Percentiles rank a stretch among this genome's conserved stretches.
Evolutionary conservation across 2,329 filamentous ascomycete species (phyloP).

Genomic region (Scolecobasidium constrictum): DNA sequence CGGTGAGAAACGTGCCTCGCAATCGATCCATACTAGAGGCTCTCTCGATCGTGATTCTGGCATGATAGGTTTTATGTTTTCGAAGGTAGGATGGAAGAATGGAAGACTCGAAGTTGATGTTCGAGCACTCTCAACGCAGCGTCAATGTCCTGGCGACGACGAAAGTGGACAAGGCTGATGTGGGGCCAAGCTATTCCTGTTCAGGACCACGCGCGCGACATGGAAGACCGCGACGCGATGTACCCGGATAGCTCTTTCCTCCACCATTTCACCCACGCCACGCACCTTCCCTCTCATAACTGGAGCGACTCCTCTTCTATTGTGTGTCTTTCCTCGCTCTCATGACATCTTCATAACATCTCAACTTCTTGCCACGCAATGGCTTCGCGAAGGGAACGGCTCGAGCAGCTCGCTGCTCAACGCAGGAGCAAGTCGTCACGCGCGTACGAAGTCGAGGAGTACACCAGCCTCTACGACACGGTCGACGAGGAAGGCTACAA

Average conservation of each 20-base stretch:
- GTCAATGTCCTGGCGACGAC: too few relatives aligned
- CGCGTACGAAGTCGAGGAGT: constrained; percentile 76
- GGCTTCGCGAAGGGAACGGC: neutral
- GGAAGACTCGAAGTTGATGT: neutral
- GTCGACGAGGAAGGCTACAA: constrained; percentile 97
- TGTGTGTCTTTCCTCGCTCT: neutral
- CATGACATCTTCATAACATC: too few relatives aligned
- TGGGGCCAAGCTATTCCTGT: too few relatives aligned
- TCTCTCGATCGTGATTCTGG: constrained; percentile 42
- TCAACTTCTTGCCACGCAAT: too few relatives aligned
- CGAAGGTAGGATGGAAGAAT: neutral
- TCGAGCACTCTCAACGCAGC: too few relatives aligned
- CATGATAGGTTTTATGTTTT: constrained; percentile 24
- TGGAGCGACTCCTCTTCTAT: too few relatives aligned
- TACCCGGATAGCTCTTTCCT: too few relatives aligned
- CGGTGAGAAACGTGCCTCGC: constrained; percentile 41
- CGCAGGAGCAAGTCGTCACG: constrained; percentile 78
- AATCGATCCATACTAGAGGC: constrained; percentile 80
- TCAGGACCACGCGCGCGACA: too few relatives aligned
- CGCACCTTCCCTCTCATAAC: too few relatives aligned
- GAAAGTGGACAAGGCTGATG: too few relatives aligned
- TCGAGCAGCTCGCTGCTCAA: constrained; percentile 61
- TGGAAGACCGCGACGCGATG: too few relatives aligned
- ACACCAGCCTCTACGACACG: constrained; percentile 81
- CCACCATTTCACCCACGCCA: too few relatives aligned